Evolutionary conservation across 2,329 filamentous ascomycete species (phyloP), one percentile per base, ranked within the genome.

Genomic region (Albifimbria verrucaria): DNA sequence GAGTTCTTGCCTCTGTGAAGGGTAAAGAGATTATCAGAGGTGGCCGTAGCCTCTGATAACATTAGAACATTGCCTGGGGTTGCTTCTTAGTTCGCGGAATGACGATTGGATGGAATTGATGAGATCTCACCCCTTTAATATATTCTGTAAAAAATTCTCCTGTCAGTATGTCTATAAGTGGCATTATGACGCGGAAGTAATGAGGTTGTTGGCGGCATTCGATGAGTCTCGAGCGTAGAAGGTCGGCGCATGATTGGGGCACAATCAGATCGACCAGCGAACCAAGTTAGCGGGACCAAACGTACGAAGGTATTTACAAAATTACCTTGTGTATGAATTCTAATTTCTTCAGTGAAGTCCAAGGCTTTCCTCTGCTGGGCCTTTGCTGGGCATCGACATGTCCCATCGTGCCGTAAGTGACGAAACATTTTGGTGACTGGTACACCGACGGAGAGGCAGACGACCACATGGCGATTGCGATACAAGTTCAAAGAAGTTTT

Each of bases 131-230:
- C 89, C 55, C 79, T 80, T 96, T 96, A 59, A 97, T 86, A 65
- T 95, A 92, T 43, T 85, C 77, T n/a, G 82, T 87, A 63, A 96
- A 92, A 62, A 97, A 96, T 0, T 86, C 81, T 1, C 83, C 82
- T 28, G 88, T 79, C 1, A 97, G 67, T 5, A 97, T 66, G 54
- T 90, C 85, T 9, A 79, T 79, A 10, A 96, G 77, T 3, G 83
- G 82, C 80, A 96, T 86, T 59, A 83, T 81, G 2, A 96, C 83
- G 55, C 83, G 81, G 26, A 82, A 81, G 75, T 90, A 95, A 12
- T 61, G 59, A 2, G 79, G 77, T 5, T 61, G 59, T 7, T 60
- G 61, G 12, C 59, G 60, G 3, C 62, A 49, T 15, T 64, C 64
- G 7, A 78, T 66, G 17, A 92, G 64, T 57, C 79, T 79, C 26